Evolutionary conservation across 164 flowering plant species (phyloP).

Genomic region (Vitis amurensis): DNA sequence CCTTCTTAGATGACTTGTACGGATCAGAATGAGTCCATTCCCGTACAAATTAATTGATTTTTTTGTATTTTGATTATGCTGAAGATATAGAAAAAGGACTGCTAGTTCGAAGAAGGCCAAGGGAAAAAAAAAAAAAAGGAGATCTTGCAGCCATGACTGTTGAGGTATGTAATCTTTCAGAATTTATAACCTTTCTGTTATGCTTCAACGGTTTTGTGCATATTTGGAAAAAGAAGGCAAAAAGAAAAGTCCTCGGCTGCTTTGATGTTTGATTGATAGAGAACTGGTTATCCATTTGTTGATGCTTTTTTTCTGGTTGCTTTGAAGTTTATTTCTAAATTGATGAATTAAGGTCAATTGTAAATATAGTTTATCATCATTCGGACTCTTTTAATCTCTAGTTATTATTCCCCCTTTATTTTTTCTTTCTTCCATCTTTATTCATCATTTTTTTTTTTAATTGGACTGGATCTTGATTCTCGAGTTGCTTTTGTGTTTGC

Average conservation of each 20-base stretch:
- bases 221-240: neutral
- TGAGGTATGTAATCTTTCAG: constrained; percentile 12
- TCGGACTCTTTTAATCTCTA: too few species aligned
- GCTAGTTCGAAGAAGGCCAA: neutral
- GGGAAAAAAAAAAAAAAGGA: neutral
- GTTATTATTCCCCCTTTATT: too few species aligned
- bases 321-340: too few species aligned
- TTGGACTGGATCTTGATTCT: too few species aligned
- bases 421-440: too few species aligned
- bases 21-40: neutral
- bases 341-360: too few species aligned
- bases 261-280: neutral
- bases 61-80: neutral
- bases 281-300: too few species aligned
- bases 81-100: too few species aligned
- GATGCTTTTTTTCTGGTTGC: too few species aligned
- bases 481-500: too few species aligned
- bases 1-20: neutral
- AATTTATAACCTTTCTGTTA: neutral
- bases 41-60: neutral
- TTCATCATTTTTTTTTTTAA: too few species aligned
- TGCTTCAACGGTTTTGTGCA: neutral
- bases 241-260: neutral
- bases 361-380: too few species aligned
- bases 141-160: constrained; percentile 14